Base-by-base conservation (phyloP, 2,329 filamentous ascomycete species). In the Penicillium sp. region DNA sequence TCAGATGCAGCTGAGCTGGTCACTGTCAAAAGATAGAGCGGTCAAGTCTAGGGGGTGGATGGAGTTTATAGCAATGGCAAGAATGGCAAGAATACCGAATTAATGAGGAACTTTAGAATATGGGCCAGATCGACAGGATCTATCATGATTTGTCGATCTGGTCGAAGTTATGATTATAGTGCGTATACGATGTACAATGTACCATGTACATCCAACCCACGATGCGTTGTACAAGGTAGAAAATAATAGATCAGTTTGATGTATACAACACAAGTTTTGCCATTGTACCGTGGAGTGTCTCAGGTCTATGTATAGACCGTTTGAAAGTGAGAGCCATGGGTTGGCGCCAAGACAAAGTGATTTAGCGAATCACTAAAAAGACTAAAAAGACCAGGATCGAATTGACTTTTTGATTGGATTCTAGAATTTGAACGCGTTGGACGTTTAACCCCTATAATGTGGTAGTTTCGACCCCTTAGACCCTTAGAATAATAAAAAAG, bases 241-340 rank as follows among this genome's bases (percentile, higher is more conserved):
- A 23, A 23, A 16, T 5, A 46, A 33, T 33, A 33, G 10, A 15
- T 29, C 41, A 29, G 2, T 46, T 31, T 31, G 27, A 21, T 31
- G 16, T 16, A 31, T 8, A 13, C 5, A 13, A n/a, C n/a, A n/a
- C n/a, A 15, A 16, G 16, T 13, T 13, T 10, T 15, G 10, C 4
- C 21, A 25, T 21, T 45, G 8, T 25, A 34, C 8, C 10, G 10
- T 11, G 3, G 1, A 21, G 27, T 52, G 40, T 53, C 50, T 53
- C 41, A 53, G 36, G 31, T 47, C 41, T 53, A 53, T 39, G 33
- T 53, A 48, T 53, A 53, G 50, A 47, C n/a, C 11, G 15, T 23
- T 36, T 21, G 46, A 25, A 36, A 25, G 9, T 19, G 31, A 31
- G 25, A 15, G 16, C 27, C 27, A 33, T 23, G 29, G 51, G 29